Conservation (phyloP, 345 rosid species). For the Litchi chinensis region DNA sequence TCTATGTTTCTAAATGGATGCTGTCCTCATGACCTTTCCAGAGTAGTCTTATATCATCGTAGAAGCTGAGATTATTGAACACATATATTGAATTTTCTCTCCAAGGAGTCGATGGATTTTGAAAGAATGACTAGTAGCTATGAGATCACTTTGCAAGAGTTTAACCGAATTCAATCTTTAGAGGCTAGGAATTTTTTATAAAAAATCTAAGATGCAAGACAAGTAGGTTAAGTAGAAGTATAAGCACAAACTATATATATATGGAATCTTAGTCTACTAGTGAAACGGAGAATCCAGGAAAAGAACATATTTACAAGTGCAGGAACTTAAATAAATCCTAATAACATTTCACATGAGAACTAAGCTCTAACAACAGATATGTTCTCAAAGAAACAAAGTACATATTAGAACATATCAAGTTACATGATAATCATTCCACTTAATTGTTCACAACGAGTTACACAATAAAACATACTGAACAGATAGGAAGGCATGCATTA, state of each 20-base stretch:
- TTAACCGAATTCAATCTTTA: background rate
- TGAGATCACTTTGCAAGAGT: constrained; percentile 23
- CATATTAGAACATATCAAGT: too few species aligned
- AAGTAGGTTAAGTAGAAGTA: background rate
- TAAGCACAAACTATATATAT: background rate
- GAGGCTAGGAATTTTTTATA: background rate
- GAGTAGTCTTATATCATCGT: too few species aligned
- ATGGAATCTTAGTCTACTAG: background rate
- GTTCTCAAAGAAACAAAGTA: too few species aligned
- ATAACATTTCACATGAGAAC: background rate
- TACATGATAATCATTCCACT: background rate
- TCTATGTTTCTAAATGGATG: background rate
- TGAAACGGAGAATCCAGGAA: background rate
- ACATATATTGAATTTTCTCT: background rate
- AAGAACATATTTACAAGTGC: background rate
- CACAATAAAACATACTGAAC: background rate
- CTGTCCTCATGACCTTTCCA: background rate
- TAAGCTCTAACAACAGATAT: too few species aligned
- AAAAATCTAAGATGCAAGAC: background rate
- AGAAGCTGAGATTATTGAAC: too few species aligned
- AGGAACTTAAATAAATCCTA: background rate
- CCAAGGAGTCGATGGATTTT: background rate
- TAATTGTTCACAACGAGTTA: background rate
- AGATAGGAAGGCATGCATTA: background rate
- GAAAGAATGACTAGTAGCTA: constrained; percentile 16